phyloP scores from a whole-genome alignment of 176 grass and related monocot species.

The Oryza brachyantha region DNA sequence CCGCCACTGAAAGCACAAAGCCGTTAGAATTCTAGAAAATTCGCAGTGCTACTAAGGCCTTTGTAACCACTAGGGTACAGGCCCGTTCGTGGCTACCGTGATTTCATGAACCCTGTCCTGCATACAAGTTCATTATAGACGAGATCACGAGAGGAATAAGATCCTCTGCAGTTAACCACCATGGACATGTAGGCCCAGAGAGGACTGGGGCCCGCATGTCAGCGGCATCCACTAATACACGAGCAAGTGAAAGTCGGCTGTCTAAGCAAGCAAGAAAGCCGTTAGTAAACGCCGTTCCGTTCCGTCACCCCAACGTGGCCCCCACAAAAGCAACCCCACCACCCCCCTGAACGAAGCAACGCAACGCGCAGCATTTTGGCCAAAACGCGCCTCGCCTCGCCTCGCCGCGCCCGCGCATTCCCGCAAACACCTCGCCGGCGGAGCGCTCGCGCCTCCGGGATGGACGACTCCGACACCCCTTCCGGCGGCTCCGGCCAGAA shows the following conservation, averaged over 20 bases:
- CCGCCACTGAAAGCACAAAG: no score
- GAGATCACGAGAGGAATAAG: no score
- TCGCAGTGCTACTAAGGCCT: no score
- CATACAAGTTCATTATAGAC: no score
- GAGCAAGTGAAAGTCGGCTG: no score
- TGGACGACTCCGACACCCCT: slow-evolving; percentile 33
- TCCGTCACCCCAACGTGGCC: neutral
- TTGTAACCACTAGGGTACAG: no score
- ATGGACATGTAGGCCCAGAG: neutral
- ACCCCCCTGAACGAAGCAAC: neutral
- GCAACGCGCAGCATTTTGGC: neutral
- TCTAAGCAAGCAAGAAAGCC: neutral
- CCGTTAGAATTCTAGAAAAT: no score
- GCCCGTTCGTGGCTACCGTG: no score
- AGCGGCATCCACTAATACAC: neutral
- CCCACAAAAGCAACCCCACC: neutral
- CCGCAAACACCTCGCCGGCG: slow-evolving; percentile 39
- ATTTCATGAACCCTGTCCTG: no score
- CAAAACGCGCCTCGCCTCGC: slow-evolving; percentile 25
- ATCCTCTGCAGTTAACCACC: no score
- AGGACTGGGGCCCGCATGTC: neutral
- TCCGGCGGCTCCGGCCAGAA: neutral
- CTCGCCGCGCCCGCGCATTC: slow-evolving; percentile 20
- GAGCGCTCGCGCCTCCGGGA: neutral
- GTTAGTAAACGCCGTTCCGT: no score